Evolutionary conservation across 1,284 basidiomycete genomes (phyloP), one percentile per base, ranked within the genome.

Genomic region (Xerocomus nothofagi): DNA sequence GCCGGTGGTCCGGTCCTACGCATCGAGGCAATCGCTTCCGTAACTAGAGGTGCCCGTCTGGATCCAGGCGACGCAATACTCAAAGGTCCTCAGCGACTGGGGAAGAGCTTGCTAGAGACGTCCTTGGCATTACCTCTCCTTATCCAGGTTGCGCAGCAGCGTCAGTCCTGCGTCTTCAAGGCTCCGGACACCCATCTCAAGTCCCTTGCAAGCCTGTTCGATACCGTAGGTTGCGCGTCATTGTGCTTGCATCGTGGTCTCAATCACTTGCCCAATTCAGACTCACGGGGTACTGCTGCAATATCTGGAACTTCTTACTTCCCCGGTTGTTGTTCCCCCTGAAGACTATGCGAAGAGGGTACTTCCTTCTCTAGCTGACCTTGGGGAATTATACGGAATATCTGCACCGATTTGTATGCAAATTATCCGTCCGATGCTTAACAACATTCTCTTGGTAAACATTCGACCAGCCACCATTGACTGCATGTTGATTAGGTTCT

Each of bases 331-430:
- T 15, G 70, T 88, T 31, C 60, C 77, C 24, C 68, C 79, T 4
- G 70, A 81, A 52, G 86, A 87, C 47, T 90, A 89, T 58, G 79
- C 80, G 10, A 71, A 71, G 41, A 82, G 79, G 61, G 72, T 88
- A 21, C 66, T 89, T 5, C 93, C 93, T 2, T 72, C 86, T 15
- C 73, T 97, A 7, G 73, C 73, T 1, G 84, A 89, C 37, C 77
- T 98, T 9, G 82, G 84, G 45, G 75, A 79, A 40, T 76, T 79
- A 37, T 95, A 88, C 67, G 88, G 85, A 3, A 81, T 98, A 42
- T 84, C 85, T 53, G 81, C 87, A 32, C 82, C 89, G 10, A 85
- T 94, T 51, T 91, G 91, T 48, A 96, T 97, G 88, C 91, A 93
- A 62, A 88, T 97, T 47, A 80, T 92, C 39, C 83, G 95, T 9